Evolutionary conservation across 2,329 filamentous ascomycete genomes (phyloP).

Genomic region (Orbilia javanica): DNA sequence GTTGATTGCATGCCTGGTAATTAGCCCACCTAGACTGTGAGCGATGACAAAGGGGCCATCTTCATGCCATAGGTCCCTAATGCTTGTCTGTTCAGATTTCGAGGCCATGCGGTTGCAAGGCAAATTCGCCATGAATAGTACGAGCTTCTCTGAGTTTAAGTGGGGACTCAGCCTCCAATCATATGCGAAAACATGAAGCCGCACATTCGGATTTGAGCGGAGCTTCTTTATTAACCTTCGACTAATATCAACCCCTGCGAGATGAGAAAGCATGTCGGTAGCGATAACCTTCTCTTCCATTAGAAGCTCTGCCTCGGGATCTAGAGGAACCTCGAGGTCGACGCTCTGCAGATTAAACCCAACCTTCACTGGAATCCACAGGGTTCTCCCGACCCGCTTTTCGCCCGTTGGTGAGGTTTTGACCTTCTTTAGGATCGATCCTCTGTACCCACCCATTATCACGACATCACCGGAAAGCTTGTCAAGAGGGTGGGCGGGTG

Average conservation of each 20-base stretch:
- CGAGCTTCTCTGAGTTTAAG: conserved; percentile 78
- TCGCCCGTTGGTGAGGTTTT: conserved; percentile 72
- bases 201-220: conserved; percentile 77
- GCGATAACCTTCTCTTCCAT: conserved; percentile 87
- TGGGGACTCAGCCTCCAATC: conserved; percentile 92
- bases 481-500: conserved; percentile 71
- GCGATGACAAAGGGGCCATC: conserved; percentile 82
- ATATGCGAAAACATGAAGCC: conserved; percentile 91
- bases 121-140: conserved; percentile 78
- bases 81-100: conserved; percentile 63
- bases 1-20: conserved; percentile 89
- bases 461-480: conserved; percentile 85
- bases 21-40: conserved; percentile 87
- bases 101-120: conserved; percentile 77
- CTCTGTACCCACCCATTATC: conserved; percentile 88
- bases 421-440: conserved; percentile 83
- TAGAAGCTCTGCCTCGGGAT: conserved; percentile 82
- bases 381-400: conserved; percentile 73
- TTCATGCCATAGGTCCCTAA: conserved; percentile 61
- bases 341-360: conserved; percentile 92
- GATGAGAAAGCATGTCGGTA: conserved; percentile 88
- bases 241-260: conserved; percentile 91
- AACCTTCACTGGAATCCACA: conserved; percentile 92
- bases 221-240: conserved; percentile 83
- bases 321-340: conserved; percentile 86